Base-by-base conservation (phyloP, 163 green algal genomes). In the Chloromonas sp. region DNA sequence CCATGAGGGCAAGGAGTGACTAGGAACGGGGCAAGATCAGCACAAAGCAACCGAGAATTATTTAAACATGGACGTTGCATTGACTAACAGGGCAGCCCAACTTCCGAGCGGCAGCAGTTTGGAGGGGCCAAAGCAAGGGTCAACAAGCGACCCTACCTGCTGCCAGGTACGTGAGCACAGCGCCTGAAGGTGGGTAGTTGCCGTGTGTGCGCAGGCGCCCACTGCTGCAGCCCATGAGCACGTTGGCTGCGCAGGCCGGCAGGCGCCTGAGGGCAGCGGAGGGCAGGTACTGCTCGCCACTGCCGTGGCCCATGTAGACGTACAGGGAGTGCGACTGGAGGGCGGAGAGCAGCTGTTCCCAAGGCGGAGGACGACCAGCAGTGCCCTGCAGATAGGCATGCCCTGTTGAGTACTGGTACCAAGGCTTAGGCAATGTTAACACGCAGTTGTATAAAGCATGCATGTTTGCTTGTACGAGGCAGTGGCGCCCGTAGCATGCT, bases 171-270 rank as follows among this genome's bases (percentile, higher is more conserved):
- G 88, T 87, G 70, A 97, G 91, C 14, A 95, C 88, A 0, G 92
- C 85, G 3, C 96, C 96, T 1, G 81, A 61, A 0, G 94, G 86
- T 70, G 96, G 95, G 84, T 96, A 99, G 66, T 87, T 82, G 1
- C 95, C 92, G 1, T 85, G 83, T 58, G 60, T 74, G 3, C 82
- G 81, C 79, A 99, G 89, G 82, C 93, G 87, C 14, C 94, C 97
- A 81, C 94, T 98, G 89, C 94, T 98, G 92, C 96, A 99, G 78
- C 96, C 96, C 94, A 99, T 98, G 15, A 99, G 90, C 86, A 99
- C 66, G 66, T 84, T 87, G 1, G 89, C 89, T 0, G 95, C 92
- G 85, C 93, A 97, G 61, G 85, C 62, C 1, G 84, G 85, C 81
- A 98, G 90, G 15, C 87, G 86, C 8, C 92, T 87, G 85, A 99